Conservation (phyloP, 768 basidiomycete species). For the Terana coerulea region DNA sequence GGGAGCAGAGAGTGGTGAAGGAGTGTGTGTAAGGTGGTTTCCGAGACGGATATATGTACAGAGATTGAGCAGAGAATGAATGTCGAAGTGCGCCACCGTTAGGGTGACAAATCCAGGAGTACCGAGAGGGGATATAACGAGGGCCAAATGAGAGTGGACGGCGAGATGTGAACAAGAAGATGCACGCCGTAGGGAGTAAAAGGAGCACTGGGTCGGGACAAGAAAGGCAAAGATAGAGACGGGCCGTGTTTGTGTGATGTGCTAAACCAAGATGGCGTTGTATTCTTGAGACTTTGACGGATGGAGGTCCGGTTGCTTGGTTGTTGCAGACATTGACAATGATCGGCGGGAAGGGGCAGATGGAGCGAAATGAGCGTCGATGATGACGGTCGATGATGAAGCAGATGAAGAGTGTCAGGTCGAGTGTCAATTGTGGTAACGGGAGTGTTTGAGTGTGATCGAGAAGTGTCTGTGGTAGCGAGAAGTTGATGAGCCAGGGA, state of each 20-base stretch:
- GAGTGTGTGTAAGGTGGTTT: background rate
- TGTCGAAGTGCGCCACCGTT: background rate
- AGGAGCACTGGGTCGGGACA: background rate
- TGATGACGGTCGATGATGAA: slow-evolving; percentile 12
- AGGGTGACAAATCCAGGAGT: slow-evolving; percentile 10
- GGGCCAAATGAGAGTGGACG: slow-evolving; percentile 9
- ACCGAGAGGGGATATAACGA: background rate
- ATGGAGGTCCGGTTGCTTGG: background rate
- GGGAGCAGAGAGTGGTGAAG: background rate
- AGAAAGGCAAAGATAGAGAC: slow-evolving; percentile 2
- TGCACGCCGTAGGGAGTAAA: background rate
- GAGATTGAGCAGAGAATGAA: slow-evolving; percentile 6
- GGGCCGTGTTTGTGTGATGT: slow-evolving; percentile 6
- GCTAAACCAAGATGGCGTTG: slow-evolving; percentile 7
- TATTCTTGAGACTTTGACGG: background rate
- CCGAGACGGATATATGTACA: background rate
- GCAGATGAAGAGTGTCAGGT: slow-evolving; percentile 5
- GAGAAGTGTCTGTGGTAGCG: background rate
- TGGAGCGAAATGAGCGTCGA: slow-evolving; percentile 7
- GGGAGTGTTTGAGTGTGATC: slow-evolving; percentile 9
- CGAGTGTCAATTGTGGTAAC: background rate
- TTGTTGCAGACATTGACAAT: background rate
- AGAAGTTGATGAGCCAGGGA: background rate
- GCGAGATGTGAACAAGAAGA: background rate
- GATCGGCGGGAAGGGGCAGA: slow-evolving; percentile 7